Conservation (phyloP, 2,329 filamentous ascomycete species). For the Ophiostoma pallidulum region DNA sequence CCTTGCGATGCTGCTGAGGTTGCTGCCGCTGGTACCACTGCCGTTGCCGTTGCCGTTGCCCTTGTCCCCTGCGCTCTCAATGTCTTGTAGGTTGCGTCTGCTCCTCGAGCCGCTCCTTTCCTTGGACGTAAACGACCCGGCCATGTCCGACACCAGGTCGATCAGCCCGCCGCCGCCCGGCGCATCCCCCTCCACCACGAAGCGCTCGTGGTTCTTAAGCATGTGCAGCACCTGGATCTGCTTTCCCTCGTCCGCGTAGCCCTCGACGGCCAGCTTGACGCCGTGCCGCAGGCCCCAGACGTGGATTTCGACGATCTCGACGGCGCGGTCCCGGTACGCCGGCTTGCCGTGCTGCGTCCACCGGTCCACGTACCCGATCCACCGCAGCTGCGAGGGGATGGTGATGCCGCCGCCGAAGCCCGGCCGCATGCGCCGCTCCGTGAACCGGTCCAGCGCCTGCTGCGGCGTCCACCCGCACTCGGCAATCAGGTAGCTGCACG, state of each 20-base stretch:
- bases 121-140: conserved; percentile 18
- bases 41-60: neutral
- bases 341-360: conserved; percentile 56
- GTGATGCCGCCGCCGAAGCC: conserved; percentile 78
- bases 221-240: conserved; percentile 75
- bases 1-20: conserved; percentile 24
- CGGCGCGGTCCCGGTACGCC: conserved; percentile 64
- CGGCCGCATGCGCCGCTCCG: conserved; percentile 77
- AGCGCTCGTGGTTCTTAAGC: conserved; percentile 63
- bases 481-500: conserved; percentile 81
- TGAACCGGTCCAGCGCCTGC: conserved; percentile 50
- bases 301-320: conserved; percentile 83
- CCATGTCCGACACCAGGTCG: conserved; percentile 47
- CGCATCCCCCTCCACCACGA: conserved; percentile 51
- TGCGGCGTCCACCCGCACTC: conserved; percentile 58
- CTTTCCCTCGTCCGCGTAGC: conserved; percentile 81
- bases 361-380: conserved; percentile 78
- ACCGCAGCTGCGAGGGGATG: conserved; percentile 85
- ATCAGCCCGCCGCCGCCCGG: conserved; percentile 40
- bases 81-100: no score
- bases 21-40: conserved; percentile 19
- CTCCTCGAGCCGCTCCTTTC: no score
- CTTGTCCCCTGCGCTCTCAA: neutral
- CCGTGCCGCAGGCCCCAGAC: conserved; percentile 82
- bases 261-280: conserved; percentile 78